phyloP scores from a whole-genome alignment of 768 basidiomycete species.

The Termitomyces sp. region DNA sequence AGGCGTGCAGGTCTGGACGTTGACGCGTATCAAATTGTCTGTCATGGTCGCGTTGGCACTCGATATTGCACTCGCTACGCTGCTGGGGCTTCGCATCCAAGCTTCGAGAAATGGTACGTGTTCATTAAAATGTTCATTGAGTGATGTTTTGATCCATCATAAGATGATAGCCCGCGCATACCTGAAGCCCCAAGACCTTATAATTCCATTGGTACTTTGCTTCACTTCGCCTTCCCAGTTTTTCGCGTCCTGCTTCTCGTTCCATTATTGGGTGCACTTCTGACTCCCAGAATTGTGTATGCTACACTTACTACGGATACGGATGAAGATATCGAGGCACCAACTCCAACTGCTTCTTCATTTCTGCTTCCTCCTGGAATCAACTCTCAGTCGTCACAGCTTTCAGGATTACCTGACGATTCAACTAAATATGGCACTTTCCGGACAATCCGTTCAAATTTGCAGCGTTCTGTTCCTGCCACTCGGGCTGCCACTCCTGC shows the following conservation, averaged over 20 bases:
- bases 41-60: constrained; percentile 47
- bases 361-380: constrained; percentile 50
- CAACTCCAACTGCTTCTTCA: constrained; percentile 40
- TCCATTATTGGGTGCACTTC: constrained; percentile 54
- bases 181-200: constrained; percentile 23
- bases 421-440: constrained; percentile 75
- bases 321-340: constrained; percentile 34
- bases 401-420: constrained; percentile 32
- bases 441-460: constrained; percentile 39
- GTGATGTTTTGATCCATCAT: constrained; percentile 9
- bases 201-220: constrained; percentile 23
- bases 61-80: constrained; percentile 54
- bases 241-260: constrained; percentile 61
- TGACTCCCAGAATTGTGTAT: constrained; percentile 63
- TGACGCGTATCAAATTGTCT: constrained; percentile 50
- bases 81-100: constrained; percentile 41
- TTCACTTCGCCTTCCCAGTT: constrained; percentile 47
- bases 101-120: constrained; percentile 26
- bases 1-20: constrained; percentile 62
- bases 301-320: constrained; percentile 37
- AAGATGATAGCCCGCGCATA: constrained; percentile 19
- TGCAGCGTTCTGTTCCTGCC: constrained; percentile 46
- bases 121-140: constrained; percentile 5
- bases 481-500: constrained; percentile 48
- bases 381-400: constrained; percentile 36